These are phyloP conservation scores for Lactifluus rugatus DNA, from an alignment of 768 basidiomycete species.

Conservation along the genomic window DNA sequence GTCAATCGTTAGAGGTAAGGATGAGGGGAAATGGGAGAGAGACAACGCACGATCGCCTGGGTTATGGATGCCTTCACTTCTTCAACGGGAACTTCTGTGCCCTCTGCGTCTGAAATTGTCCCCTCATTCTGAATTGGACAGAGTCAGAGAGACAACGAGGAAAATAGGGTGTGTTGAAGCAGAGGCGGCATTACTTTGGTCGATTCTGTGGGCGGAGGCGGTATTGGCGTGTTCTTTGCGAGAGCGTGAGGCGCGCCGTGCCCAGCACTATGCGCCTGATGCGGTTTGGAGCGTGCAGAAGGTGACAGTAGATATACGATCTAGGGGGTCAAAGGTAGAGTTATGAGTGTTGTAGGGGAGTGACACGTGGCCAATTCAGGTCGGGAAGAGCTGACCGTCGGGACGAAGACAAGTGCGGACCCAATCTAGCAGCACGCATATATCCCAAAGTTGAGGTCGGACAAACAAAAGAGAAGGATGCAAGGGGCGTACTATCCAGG, in stretches of 20 bases:
- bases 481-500: slow-evolving; percentile 14
- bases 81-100: slow-evolving; percentile 22
- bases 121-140: background rate
- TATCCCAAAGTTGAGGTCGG: background rate
- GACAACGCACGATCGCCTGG: slow-evolving; percentile 20
- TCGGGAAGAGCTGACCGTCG: slow-evolving; percentile 11
- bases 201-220: slow-evolving; percentile 11
- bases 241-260: slow-evolving; percentile 44
- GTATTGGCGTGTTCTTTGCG: slow-evolving; percentile 41
- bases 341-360: slow-evolving; percentile 26
- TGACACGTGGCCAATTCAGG: slow-evolving; percentile 7
- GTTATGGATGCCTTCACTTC: slow-evolving; percentile 23
- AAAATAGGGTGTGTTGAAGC: too few relatives aligned
- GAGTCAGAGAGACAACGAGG: background rate
- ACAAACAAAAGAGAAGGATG: background rate
- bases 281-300: slow-evolving; percentile 13
- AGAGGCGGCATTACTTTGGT: background rate
- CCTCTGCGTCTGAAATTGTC: slow-evolving; percentile 23
- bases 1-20: too few relatives aligned
- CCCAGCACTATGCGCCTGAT: slow-evolving; percentile 39
- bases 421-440: slow-evolving; percentile 4
- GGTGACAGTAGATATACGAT: slow-evolving; percentile 17
- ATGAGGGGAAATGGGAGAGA: background rate
- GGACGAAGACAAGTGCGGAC: slow-evolving; percentile 16
- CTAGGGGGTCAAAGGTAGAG: background rate